Evolutionary conservation across 352 stramenopile genomes (phyloP), one percentile per base, ranked within the genome.

Genomic region (Phytophthora sp.): DNA sequence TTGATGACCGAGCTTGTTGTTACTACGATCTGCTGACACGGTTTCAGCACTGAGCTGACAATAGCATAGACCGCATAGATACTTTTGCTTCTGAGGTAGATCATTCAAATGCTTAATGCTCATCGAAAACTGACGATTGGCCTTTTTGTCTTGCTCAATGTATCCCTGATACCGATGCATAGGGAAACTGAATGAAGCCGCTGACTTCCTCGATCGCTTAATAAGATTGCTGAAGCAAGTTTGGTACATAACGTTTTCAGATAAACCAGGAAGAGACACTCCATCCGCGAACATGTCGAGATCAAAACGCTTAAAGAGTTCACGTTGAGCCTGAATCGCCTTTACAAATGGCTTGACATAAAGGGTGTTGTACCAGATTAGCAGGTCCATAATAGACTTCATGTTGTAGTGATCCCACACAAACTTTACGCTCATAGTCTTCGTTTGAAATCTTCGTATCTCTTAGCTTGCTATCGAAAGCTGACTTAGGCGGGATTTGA

Each of bases 381-480:
- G 6, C 2, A 42, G 5, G 13, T 24, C 35, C 7, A 24, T 42
- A 23, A 42, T 21, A 5, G 15, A 24, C 11, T 21, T 42, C 7
- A 42, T 42, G 4, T 23, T 11, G 7, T 42, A 42, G 23, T 42
- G 35, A 7, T 21, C 0, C 35, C 35, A 42, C 8, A 42, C 35
- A 11, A 42, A 42, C n/a, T 42, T 23, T 4, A 42, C 6, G 2
- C n/a, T 42, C n/a, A 42, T 42, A 42, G 6, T 42, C 35, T 0
- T 24, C 35, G 11, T 42, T 8, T 5, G 1, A 15, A 24, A 23
- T 23, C 8, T 10, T 21, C 11, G 17, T 42, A 13, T 11, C 39
- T 31, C 37, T 17, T 1, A 69, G 49, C 6, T 50, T 69, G 8
- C n/a, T 50, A 38, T 76, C 38, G n/a, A 76, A 76, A 10, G 62